Conservation (phyloP, 116 monocot genomes). For the Trichopus zeylanicus region DNA sequence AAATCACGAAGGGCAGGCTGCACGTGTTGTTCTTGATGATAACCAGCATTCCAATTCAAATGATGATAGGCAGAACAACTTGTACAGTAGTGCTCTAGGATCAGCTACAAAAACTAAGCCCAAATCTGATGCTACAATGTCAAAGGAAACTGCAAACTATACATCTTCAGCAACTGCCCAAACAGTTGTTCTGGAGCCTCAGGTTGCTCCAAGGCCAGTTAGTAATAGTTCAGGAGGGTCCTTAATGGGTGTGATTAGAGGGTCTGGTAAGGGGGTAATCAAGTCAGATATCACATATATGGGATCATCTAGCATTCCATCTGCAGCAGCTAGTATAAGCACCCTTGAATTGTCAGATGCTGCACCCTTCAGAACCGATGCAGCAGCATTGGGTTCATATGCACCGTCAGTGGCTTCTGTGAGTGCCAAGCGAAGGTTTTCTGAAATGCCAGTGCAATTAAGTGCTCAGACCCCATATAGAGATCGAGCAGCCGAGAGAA, state of each 20-base stretch:
- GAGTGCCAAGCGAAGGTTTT: slow-evolving; percentile 80
- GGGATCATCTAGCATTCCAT: slow-evolving; percentile 12
- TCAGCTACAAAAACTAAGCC: slow-evolving; percentile 23
- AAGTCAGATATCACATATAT: slow-evolving; percentile 58
- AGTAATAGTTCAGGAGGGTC: slow-evolving; percentile 49
- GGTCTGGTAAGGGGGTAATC: slow-evolving; percentile 71
- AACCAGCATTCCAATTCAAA: slow-evolving; percentile 19
- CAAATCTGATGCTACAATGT: slow-evolving; percentile 27
- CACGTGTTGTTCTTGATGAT: slow-evolving; percentile 69
- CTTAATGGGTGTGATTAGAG: slow-evolving; percentile 78
- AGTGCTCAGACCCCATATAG: slow-evolving; percentile 53
- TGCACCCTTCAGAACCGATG: slow-evolving; percentile 74
- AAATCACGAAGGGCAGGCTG: slow-evolving; percentile 80
- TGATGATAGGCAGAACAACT: slow-evolving; percentile 38
- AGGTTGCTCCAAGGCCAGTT: slow-evolving; percentile 30
- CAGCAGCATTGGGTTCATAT: slow-evolving; percentile 67
- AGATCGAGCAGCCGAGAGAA: slow-evolving; percentile 91
- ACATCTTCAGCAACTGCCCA: slow-evolving; percentile 22
- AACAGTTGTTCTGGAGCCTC: slow-evolving; percentile 23
- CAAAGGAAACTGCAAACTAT: slow-evolving; percentile 23
- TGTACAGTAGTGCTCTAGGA: slow-evolving; percentile 8
- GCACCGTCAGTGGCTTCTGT: slow-evolving; percentile 23
- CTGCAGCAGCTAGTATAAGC: slow-evolving; percentile 8
- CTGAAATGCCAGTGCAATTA: slow-evolving; percentile 66
- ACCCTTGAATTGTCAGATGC: slow-evolving; percentile 6